Conservation (phyloP, 805 yeast genomes). For the Kodamaea kakaduensis region DNA sequence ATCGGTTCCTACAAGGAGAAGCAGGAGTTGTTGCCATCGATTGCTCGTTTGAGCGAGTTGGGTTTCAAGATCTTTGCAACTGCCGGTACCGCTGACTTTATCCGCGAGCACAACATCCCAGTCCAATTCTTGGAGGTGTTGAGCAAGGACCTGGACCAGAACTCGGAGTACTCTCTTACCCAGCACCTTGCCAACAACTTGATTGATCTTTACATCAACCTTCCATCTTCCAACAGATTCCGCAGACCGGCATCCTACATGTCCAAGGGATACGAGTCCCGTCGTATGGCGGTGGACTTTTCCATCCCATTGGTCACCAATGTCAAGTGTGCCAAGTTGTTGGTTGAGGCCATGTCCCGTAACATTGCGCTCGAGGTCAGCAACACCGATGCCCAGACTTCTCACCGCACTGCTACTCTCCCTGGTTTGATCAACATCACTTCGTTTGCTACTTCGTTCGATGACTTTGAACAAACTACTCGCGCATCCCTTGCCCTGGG, state of each 20-base stretch:
- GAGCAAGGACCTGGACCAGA: constrained; percentile 68
- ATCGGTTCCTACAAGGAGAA: constrained; percentile 97
- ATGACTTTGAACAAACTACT: constrained; percentile 65
- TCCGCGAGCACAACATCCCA: constrained; percentile 90
- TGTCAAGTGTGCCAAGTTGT: constrained; percentile 92
- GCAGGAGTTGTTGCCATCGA: constrained; percentile 85
- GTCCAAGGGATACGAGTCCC: constrained; percentile 94
- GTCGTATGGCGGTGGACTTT: constrained; percentile 99
- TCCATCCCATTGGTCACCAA: constrained; percentile 97
- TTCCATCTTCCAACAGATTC: constrained; percentile 95
- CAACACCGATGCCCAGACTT: constrained; percentile 83
- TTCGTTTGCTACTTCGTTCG: constrained; percentile 69
- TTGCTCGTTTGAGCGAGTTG: constrained; percentile 70
- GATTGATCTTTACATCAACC: constrained; percentile 92
- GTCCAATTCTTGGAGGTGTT: constrained; percentile 92
- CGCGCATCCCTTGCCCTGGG: constrained; percentile 77
- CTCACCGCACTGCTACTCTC: constrained; percentile 73
- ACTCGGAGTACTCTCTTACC: constrained; percentile 90
- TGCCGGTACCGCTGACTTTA: constrained; percentile 98
- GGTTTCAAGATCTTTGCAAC: constrained; percentile 95
- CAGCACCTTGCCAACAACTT: constrained; percentile 95
- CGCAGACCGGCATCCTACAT: constrained; percentile 98
- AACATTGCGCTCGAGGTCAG: constrained; percentile 62
- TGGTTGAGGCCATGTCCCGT: constrained; percentile 90
- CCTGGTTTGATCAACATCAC: constrained; percentile 88